Base-by-base conservation (phyloP, 208 protist genomes). In the Eutreptiella sp. region DNA sequence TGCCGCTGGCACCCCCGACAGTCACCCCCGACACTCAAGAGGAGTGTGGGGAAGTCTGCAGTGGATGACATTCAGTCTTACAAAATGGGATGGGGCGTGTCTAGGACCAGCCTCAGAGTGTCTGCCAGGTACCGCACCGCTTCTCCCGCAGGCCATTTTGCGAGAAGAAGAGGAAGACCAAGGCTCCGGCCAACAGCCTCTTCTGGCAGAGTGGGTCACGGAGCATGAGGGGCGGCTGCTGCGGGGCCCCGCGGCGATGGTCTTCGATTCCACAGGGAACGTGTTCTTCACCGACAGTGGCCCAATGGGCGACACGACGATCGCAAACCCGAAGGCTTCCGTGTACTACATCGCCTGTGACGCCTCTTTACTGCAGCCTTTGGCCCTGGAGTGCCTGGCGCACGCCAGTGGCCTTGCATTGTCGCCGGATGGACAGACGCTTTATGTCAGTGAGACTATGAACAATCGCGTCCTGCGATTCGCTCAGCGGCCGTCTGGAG, bases 401-500 rank as follows among this genome's bases (percentile, higher is more conserved):
- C 26, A 68, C 24, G 58, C 62, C 19, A 16, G 33, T 55, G 62
- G 41, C 4, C 39, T 68, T 5, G 11, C 24, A 16, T 11, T 53
- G 14, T 53, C 11, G 14, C 21, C 29, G 11, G 16, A 68, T 11
- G 59, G 62, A n/a, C n/a, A 14, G 11, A n/a, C 26, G 11, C 26
- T 68, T 14, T 68, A 70, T 19, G 38, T 68, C 38, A 53, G 41
- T 19, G 62, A 68, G 68, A 70, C 63, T 5, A 43, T 21, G 4
- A 5, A 4, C 4, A 68, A 68, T 47, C 26, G 62, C 21, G 27
- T 68, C 9, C 16, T 68, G 3, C 7, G 62, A 9, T 46, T 19
- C 16, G 26, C 53, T n/a, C 57, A 62, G 63, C 32, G n/a, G 29
- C 61, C 62, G 9, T 19, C 4, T 21, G 62, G 63, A 31, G 57